A percentile compares a stretch with the other conserved stretches of the same genome.
These are phyloP conservation scores for Monosporozyma servazzii DNA, from an alignment of 805 yeast genomes.

Conservation along the genomic window DNA sequence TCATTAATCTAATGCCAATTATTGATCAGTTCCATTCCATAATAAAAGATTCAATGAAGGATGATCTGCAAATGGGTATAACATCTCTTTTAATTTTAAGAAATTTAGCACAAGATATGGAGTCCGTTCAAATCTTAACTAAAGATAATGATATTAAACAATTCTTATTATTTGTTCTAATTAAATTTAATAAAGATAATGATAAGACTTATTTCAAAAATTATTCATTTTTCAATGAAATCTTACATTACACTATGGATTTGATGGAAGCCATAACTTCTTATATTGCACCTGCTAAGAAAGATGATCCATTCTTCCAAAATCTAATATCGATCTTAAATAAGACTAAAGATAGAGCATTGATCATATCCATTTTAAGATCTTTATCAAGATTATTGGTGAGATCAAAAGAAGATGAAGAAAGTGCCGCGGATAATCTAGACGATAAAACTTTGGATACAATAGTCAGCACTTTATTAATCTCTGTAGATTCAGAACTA, in stretches of 20 bases:
- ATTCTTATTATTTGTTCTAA: slow-evolving; percentile 32
- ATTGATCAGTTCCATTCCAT: slow-evolving; percentile 20
- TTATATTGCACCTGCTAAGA: slow-evolving; percentile 64
- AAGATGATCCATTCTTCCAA: slow-evolving; percentile 54
- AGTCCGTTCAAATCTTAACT: slow-evolving; percentile 70
- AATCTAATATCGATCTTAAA: slow-evolving; percentile 44
- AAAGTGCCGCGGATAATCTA: slow-evolving; percentile 43
- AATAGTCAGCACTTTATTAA: slow-evolving; percentile 48
- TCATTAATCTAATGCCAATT: slow-evolving; percentile 16
- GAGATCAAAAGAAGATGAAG: slow-evolving; percentile 40
- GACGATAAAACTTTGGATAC: slow-evolving; percentile 40
- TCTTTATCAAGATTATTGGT: slow-evolving; percentile 73
- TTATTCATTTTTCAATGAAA: slow-evolving; percentile 41
- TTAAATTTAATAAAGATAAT: slow-evolving; percentile 11
- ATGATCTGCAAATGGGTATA: slow-evolving; percentile 25
- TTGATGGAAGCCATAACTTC: slow-evolving; percentile 78
- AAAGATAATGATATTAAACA: slow-evolving; percentile 40
- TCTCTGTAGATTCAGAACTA: slow-evolving; percentile 56
- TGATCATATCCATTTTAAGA: slow-evolving; percentile 61
- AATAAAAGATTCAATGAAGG: slow-evolving; percentile 9
- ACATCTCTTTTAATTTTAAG: slow-evolving; percentile 52
- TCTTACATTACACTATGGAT: slow-evolving; percentile 61
- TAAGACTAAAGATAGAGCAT: slow-evolving; percentile 54
- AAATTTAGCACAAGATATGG: slow-evolving; percentile 75
- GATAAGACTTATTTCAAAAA: slow-evolving; percentile 20